Evolutionary conservation across 2,329 filamentous ascomycete genomes (phyloP), one percentile per base, ranked within the genome.

Genomic region (Dothistroma pini): DNA sequence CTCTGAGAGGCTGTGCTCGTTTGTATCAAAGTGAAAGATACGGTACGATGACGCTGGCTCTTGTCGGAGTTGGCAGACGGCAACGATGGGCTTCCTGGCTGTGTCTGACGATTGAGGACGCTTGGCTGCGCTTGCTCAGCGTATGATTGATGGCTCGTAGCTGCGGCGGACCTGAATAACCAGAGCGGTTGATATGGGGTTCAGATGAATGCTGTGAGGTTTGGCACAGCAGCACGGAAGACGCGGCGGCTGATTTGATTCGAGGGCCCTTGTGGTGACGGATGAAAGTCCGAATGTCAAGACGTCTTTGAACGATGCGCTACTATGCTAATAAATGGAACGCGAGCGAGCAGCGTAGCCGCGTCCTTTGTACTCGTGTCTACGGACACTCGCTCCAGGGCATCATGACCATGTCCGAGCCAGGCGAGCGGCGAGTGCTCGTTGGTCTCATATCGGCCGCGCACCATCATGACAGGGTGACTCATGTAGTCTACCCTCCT

Each of bases 401-500:
- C 52, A 60, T 44, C 38, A 51, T 51, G 47, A 52, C 48, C 53
- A 49, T 53, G 31, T 55, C 49, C 53, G 50, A 48, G 50, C 51
- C 16, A n/a, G 14, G n/a, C n/a, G 41, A n/a, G 41, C 16, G 41
- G 41, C 41, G 31, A 53, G 31, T 53, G 51, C 51, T 31, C 25
- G 16, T 32, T 53, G 51, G 51, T 60, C 56, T 55, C 61, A 60
- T 51, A 50, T 52, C 32, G 41, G 44, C 38, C 48, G 31, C 54
- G 51, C 58, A 50, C 55, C 52, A 54, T 56, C 56, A 63, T 63
- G 63, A 63, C 60, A 57, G 62, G 58, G 54, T 66, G 64, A 66
- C 56, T 66, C 64, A 66, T 61, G 57, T 59, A 57, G 58, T 58
- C 58, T 51, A n/a, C 63, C 59, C 38, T 60, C 63, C 56, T 48